phyloP scores from a whole-genome alignment of 257 asterid genomes.

The Coffea eugenioides region DNA sequence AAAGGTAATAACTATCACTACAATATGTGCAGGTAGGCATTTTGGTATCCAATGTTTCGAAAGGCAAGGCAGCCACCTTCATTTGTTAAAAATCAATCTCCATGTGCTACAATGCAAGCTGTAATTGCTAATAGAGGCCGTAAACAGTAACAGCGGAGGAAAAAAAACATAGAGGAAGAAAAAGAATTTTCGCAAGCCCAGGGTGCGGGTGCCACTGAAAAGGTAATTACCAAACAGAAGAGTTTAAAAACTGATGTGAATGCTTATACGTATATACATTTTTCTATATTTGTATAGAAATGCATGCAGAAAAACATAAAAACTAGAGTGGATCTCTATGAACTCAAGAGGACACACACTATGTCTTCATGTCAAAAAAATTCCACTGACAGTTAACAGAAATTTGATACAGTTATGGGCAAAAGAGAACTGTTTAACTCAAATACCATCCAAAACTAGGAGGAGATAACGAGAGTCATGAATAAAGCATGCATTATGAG shows the following conservation, averaged over 20 bases:
- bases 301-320: neutral
- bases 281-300: neutral
- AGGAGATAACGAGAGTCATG: neutral
- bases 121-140: neutral
- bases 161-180: neutral
- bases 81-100: neutral
- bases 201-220: neutral
- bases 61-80: neutral
- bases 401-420: neutral
- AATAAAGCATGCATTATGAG: neutral
- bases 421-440: neutral
- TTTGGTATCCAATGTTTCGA: neutral
- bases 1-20: neutral
- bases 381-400: neutral
- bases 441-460: conserved; percentile 6
- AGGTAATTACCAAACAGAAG: neutral
- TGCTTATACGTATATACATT: neutral
- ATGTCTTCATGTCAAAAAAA: neutral
- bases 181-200: neutral
- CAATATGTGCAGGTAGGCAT: neutral
- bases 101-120: neutral
- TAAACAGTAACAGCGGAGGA: neutral
- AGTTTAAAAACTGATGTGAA: neutral
- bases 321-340: neutral
- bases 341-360: neutral